Conservation (phyloP, 306 rosid species). For the Casuarina glauca region DNA sequence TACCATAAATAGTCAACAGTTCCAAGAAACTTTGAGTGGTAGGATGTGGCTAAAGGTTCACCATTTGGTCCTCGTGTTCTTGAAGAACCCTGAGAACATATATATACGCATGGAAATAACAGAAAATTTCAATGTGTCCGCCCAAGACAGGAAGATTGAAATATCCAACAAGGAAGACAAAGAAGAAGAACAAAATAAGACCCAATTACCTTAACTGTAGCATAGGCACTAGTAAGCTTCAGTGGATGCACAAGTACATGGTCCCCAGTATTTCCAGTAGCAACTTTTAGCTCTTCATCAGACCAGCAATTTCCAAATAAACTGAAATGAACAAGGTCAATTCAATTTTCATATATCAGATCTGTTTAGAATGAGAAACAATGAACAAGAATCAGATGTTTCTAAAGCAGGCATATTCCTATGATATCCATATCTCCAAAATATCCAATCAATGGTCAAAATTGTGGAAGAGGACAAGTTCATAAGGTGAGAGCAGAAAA, state of each 20-base stretch:
- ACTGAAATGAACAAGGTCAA: constrained; percentile 41
- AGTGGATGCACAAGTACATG: constrained; percentile 62
- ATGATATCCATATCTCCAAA: neutral
- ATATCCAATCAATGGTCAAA: neutral
- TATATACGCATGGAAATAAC: constrained; percentile 9
- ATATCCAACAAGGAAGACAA: neutral
- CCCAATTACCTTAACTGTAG: constrained; percentile 52
- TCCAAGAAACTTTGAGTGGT: constrained; percentile 87
- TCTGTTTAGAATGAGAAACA: neutral
- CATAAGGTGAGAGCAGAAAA: neutral
- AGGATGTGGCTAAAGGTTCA: constrained; percentile 87
- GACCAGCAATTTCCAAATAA: constrained; percentile 60
- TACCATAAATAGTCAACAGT: constrained; percentile 95
- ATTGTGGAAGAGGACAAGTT: neutral
- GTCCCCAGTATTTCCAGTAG: constrained; percentile 61
- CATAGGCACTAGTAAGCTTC: constrained; percentile 77
- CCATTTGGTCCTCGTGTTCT: constrained; percentile 63
- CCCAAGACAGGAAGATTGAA: constrained; percentile 8
- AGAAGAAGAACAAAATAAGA: constrained; percentile 11
- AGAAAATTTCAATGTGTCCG: neutral
- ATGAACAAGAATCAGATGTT: neutral
- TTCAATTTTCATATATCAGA: neutral
- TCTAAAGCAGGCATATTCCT: neutral
- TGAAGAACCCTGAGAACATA: constrained; percentile 54
- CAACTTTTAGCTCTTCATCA: constrained; percentile 62